A percentile compares a stretch with the other conserved stretches of the same genome.
Evolutionary conservation across 306 rosid genomes (phyloP).

Genomic region (Prunus persica): DNA sequence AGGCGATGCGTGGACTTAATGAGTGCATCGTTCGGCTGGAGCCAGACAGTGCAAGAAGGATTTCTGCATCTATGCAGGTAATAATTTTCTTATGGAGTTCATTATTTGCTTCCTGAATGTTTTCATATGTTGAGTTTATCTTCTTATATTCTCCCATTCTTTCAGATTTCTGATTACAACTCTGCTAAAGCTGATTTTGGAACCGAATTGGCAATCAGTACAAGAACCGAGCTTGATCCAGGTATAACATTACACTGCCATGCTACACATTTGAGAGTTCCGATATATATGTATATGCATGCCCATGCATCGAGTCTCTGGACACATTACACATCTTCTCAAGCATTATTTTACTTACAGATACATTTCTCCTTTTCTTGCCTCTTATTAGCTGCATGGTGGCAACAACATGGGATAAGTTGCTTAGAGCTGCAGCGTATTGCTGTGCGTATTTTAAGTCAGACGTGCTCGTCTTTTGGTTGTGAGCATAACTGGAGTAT

Average conservation of each 20-base stretch:
- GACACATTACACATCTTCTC: background rate
- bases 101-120: constrained; percentile 8
- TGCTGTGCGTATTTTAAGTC: constrained; percentile 88
- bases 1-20: constrained; percentile 80
- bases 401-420: constrained; percentile 99
- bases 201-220: constrained; percentile 91
- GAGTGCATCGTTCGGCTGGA: constrained; percentile 88
- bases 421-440: constrained; percentile 88
- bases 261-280: constrained; percentile 8
- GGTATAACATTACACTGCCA: constrained; percentile 41
- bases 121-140: constrained; percentile 1
- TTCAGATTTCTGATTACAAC: constrained; percentile 75
- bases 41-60: constrained; percentile 67
- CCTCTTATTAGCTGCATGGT: constrained; percentile 81
- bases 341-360: constrained; percentile 6
- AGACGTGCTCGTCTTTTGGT: constrained; percentile 77
- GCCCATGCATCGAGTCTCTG: background rate
- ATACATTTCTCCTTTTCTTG: constrained; percentile 20
- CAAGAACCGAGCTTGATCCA: constrained; percentile 94
- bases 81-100: constrained; percentile 12
- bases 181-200: constrained; percentile 92
- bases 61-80: constrained; percentile 92
- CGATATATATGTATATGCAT: constrained; percentile 4
- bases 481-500: constrained; percentile 84
- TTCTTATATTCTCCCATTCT: constrained; percentile 22